Conservation (phyloP, 805 yeast species). For the Pichia phayaonensis region DNA sequence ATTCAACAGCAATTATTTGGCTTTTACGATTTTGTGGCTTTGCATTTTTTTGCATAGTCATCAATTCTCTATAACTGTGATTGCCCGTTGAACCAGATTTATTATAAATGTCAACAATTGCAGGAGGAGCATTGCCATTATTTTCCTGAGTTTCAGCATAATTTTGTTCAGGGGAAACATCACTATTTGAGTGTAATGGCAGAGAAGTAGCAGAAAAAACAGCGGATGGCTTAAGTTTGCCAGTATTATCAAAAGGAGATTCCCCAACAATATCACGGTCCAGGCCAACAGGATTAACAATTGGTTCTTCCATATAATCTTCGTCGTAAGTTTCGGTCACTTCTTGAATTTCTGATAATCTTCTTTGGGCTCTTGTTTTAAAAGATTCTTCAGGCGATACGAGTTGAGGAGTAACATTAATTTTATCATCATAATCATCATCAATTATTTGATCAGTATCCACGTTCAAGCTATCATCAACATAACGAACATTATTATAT, state of each 20-base stretch:
- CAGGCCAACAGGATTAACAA: background rate
- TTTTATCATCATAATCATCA: slow-evolving; percentile 3
- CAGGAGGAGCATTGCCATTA: background rate
- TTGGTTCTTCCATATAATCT: slow-evolving; percentile 7
- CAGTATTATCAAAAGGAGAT: background rate
- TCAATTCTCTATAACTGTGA: slow-evolving; percentile 11
- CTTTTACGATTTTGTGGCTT: background rate
- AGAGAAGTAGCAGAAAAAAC: background rate
- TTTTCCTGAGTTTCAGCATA: slow-evolving; percentile 8
- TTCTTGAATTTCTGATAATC: slow-evolving; percentile 13
- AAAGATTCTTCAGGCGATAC: background rate
- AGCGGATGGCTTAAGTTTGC: background rate
- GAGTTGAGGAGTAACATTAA: slow-evolving; percentile 3
- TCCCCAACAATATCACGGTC: background rate
- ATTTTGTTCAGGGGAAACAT: slow-evolving; percentile 1
- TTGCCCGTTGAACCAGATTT: background rate
- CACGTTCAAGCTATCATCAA: background rate
- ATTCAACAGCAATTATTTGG: background rate
- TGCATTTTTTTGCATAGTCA: background rate
- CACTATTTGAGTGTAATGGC: background rate
- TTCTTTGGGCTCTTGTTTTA: slow-evolving; percentile 3
- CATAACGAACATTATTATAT: background rate
- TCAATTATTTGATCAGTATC: background rate
- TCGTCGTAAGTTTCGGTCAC: slow-evolving; percentile 13
- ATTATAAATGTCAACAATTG: background rate